Evolutionary conservation across 1,284 basidiomycete species (phyloP), one percentile per base, ranked within the genome.

Genomic region (Rhodofomes roseus): DNA sequence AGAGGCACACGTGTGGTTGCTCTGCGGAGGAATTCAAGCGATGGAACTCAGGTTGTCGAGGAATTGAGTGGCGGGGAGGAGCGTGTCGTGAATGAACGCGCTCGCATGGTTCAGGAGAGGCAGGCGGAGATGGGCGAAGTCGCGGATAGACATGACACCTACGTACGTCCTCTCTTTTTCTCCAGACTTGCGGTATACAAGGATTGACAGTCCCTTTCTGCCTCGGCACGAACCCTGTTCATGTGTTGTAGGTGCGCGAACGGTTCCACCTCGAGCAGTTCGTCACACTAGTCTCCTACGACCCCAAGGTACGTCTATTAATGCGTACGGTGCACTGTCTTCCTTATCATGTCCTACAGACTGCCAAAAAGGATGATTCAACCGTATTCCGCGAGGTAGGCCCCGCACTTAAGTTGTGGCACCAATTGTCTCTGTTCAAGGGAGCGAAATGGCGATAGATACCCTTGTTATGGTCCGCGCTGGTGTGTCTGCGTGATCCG

Each of bases 251-350:
- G 88, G 78, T 95, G 55, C 83, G 93, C 61, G 92, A 96, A 72
- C 79, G 85, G 59, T 96, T 95, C 73, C 93, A 96, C 68, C 79
- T 95, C 73, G 89, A 95, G 65, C 79, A 87, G 59, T 95, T 90
- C 68, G 81, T 85, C 3, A 86, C 82, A 25, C 79, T 95, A 74
- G 74, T 93, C 43, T 79, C 79, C 5, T 96, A 86, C 72, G 82
- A 95, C 71, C 93, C 92, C 1, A 74, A 79, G 71, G 91, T 91
- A 64, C 4, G 61, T 55, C 6, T 5, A 52, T 27, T 50, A 16
- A 14, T 57, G 52, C 14, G 37, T 39, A 22, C 57, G 40, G 52
- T n/a, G 31, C 31, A 48, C 37, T n/a, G n/a, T 9, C 20, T 58
- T 44, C 16, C 36, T 41, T 36, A 16, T 31, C 20, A 25, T 12